Evolutionary conservation across 495 filamentous ascomycete genomes (phyloP).

Genomic region (Aspergillus indologenus): DNA sequence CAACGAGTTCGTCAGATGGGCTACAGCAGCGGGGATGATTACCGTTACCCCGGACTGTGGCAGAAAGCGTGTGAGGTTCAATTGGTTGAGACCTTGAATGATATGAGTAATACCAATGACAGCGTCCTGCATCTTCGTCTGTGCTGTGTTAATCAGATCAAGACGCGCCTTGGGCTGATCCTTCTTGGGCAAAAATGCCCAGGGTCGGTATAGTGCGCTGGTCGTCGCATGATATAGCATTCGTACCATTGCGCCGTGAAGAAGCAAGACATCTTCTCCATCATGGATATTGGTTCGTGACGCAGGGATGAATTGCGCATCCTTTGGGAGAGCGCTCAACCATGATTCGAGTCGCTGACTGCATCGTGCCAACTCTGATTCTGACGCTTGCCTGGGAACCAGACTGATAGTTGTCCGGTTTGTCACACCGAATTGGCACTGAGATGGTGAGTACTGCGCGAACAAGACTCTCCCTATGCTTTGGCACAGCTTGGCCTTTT

Average conservation of each 20-base stretch:
- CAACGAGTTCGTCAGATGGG: constrained; percentile 81
- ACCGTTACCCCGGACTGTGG: constrained; percentile 85
- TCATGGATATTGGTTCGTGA: constrained; percentile 33
- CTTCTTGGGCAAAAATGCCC: constrained; percentile 56
- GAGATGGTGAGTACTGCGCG: constrained; percentile 68
- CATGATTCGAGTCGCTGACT: constrained; percentile 69
- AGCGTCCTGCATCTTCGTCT: constrained; percentile 69
- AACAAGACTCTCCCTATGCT: constrained; percentile 77
- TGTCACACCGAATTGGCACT: constrained; percentile 63
- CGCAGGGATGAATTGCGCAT: constrained; percentile 40
- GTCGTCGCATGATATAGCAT: constrained; percentile 85
- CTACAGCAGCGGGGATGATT: constrained; percentile 80
- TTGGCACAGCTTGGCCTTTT: constrained; percentile 79
- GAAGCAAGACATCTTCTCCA: constrained; percentile 55
- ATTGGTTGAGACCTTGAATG: constrained; percentile 63
- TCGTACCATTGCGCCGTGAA: constrained; percentile 74
- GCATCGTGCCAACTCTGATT: constrained; percentile 62
- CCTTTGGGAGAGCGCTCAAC: constrained; percentile 62
- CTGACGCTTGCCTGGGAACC: constrained; percentile 72
- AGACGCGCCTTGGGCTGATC: constrained; percentile 39
- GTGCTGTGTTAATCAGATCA: constrained; percentile 50
- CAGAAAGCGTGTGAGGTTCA: constrained; percentile 68
- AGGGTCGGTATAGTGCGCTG: constrained; percentile 79
- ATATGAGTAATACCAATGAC: constrained; percentile 75
- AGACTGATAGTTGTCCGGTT: constrained; percentile 79